Base-by-base conservation (phyloP, 176 grass and related monocot species). In the Avena atlantica region DNA sequence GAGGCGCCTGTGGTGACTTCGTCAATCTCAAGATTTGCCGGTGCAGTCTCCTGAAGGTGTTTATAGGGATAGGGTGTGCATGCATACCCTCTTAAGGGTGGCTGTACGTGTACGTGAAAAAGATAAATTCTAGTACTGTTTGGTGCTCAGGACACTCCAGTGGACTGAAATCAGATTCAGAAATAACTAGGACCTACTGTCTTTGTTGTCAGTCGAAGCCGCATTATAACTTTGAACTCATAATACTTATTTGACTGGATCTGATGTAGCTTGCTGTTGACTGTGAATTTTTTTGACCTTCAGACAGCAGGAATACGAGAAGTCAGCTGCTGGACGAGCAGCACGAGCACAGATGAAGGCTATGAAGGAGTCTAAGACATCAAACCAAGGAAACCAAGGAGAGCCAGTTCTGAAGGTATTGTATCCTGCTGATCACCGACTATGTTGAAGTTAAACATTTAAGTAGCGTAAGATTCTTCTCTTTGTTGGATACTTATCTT, bases 341-440 rank as follows among this genome's bases (percentile, higher is more conserved):
- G 97, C 94, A 34, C 78, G 86, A 80, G 89, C 90, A 71, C 92
- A 99, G 72, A 96, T 99, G 78, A 93, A 92, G 34, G 97, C 97
- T 11, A 88, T 88, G 69, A 95, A 96, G 88, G 91, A 96, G 89
- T 56, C 87, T 2, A 93, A 94, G 78, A 71, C 74, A 51, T 80
- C 93, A 25, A 89, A 88, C 80, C 86, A 90, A 90, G 94, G 94
- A 25, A 89, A 88, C 83, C 86, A 90, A 90, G 94, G 94, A 83
- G 94, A 93, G 48, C 97, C 97, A 1, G 90, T 94, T 91, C 94
- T 99, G 19, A 96, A 96, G 94, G 97, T 96, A 86, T 76, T 21
- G 5, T 66, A 29, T 66, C 53, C 23, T 13, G 47, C 21, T 15
- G 11, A 34, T 31, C 53, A 47, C 17, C 6, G 19, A 34, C 24